Base-by-base conservation (phyloP, 1,284 basidiomycete genomes). In the Leccinum huronense region DNA sequence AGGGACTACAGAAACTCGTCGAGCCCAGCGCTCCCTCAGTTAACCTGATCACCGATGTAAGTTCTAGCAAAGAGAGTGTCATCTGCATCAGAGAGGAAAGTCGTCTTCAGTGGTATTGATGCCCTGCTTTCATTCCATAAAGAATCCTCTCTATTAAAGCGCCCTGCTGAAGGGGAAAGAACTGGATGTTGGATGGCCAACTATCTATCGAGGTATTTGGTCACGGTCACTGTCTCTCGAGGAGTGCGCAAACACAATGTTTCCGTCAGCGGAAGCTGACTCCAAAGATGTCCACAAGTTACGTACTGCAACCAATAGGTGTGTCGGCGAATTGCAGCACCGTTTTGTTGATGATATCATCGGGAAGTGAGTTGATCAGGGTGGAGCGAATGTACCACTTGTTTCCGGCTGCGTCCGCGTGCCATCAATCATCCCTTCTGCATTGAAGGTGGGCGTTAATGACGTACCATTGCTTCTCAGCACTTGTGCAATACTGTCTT, bases 381-480 rank as follows among this genome's bases (percentile, higher is more conserved):
- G 90, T 84, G 14, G 90, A 92, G 64, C 93, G 90, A 68, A 95
- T 93, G 78, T 89, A 94, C 94, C 93, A 95, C 73, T 94, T 93
- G 59, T 91, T 81, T 6, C 92, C 93, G 56, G 86, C 88, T 86
- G 68, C 16, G 55, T 36, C 11, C 3, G 36, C 27, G n/a, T 40
- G 14, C 4, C 7, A 48, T 72, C 34, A 66, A 14, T 48, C 23
- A 7, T 34, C 8, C 2, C 11, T 3, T 30, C 31, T 31, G 7
- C 5, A 45, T 30, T 3, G 33, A 53, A 34, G 3, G 8, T 53
- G 1, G 4, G 27, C 10, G 23, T 8, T 9, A 36, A 57, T 11
- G 23, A 73, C 81, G 62, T 68, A 86, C 90, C 84, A 74, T 90
- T 93, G 27, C 89, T 93, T 68, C 91, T 86, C 63, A 97, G 77